A percentile compares a stretch with the other conserved stretches of the same genome.
Evolutionary conservation across 2,329 filamentous ascomycete species (phyloP).

Genomic region (Cadophora gregata): DNA sequence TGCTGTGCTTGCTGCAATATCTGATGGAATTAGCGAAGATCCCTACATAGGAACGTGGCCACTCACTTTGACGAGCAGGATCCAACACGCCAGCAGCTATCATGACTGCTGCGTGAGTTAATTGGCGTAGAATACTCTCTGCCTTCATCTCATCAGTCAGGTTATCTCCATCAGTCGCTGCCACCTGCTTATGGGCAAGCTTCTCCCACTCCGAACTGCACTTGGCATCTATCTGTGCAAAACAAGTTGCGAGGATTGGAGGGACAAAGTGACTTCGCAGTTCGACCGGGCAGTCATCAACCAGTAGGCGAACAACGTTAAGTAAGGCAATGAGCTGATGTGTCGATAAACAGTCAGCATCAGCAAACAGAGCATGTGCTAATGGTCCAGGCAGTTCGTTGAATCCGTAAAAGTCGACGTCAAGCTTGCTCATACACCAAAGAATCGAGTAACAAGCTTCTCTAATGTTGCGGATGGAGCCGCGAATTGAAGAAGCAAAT

Average conservation of each 20-base stretch:
- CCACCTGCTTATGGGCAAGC: conserved; percentile 67
- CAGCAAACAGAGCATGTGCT: conserved; percentile 81
- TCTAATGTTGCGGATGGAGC: conserved; percentile 84
- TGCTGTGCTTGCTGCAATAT: conserved; percentile 26
- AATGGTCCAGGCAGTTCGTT: conserved; percentile 81
- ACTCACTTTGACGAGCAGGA: conserved; percentile 68
- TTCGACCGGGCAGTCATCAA: conserved; percentile 88
- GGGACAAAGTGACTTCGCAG: conserved; percentile 82
- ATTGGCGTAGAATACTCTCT: conserved; percentile 90
- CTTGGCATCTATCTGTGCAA: conserved; percentile 85
- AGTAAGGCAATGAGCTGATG: conserved; percentile 95
- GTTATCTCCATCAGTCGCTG: conserved; percentile 73
- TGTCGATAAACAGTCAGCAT: conserved; percentile 82
- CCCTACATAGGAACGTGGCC: neutral
- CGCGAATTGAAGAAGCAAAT: conserved; percentile 90
- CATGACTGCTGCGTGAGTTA: conserved; percentile 90
- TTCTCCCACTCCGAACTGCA: conserved; percentile 86
- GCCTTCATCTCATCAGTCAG: conserved; percentile 97
- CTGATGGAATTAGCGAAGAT: conserved; percentile 25
- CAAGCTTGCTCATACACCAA: conserved; percentile 88
- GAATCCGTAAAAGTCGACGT: conserved; percentile 90
- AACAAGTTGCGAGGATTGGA: conserved; percentile 80
- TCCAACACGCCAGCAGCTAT: conserved; percentile 91
- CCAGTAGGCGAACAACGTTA: conserved; percentile 84
- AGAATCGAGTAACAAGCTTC: conserved; percentile 95